phyloP scores from a whole-genome alignment of 148 eudicot species.

The Limonium bicolor region DNA sequence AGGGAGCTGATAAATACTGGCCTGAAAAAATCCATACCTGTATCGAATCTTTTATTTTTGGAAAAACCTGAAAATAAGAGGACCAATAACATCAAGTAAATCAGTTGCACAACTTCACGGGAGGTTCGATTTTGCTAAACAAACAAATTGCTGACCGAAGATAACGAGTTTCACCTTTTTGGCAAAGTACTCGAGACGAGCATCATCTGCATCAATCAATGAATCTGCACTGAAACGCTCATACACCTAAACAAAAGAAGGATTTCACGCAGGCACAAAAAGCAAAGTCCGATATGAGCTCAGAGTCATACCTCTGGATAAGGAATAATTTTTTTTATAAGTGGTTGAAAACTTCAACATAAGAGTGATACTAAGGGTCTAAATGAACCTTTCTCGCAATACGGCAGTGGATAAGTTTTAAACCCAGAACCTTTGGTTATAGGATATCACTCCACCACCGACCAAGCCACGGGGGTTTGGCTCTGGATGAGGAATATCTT shows the following conservation, averaged over 20 bases:
- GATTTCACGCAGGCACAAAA: not conserved
- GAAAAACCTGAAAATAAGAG: conserved; percentile 88
- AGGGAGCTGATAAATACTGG: not conserved
- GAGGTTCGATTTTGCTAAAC: not conserved
- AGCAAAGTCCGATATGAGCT: not conserved
- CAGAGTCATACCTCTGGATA: not conserved
- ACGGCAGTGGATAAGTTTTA: no score
- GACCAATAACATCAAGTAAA: conserved; percentile 8
- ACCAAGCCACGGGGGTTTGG: no score
- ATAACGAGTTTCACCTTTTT: conserved; percentile 58
- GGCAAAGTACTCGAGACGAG: conserved; percentile 60
- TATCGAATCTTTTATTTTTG: conserved; percentile 80
- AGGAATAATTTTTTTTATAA: not conserved
- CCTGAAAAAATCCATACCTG: conserved; percentile 32
- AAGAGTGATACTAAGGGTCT: no score
- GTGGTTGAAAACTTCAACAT: no score
- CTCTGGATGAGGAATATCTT: no score
- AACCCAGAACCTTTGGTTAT: no score
- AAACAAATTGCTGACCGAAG: not conserved
- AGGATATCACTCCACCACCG: no score
- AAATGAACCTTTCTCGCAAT: no score
- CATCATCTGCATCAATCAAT: conserved; percentile 53
- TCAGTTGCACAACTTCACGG: not conserved
- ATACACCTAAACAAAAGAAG: conserved; percentile 39
- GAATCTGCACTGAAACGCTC: conserved; percentile 76